These are phyloP conservation scores for Xanthoconium stramineum DNA, from an alignment of 768 basidiomycete species.

Conservation along the genomic window DNA sequence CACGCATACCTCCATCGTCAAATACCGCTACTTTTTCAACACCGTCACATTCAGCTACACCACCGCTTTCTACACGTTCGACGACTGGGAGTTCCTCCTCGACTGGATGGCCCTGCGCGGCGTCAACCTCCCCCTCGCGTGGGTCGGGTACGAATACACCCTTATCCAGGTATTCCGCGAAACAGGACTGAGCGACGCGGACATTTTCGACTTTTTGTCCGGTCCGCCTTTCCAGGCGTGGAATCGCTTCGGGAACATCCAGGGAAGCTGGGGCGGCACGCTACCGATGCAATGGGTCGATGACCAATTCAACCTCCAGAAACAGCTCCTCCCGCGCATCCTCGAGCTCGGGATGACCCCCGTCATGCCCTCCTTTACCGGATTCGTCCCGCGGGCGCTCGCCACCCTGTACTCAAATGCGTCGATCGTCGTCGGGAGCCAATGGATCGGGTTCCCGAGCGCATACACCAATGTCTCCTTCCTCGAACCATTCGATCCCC, in stretches of 20 bases:
- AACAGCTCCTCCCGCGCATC: conserved; percentile 37
- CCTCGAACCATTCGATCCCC: conserved; percentile 39
- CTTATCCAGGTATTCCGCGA: conserved; percentile 37
- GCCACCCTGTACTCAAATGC: conserved; percentile 32
- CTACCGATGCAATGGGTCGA: conserved; percentile 37
- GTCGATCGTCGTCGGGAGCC: conserved; percentile 33
- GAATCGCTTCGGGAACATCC: conserved; percentile 44
- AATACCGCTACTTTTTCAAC: conserved; percentile 42
- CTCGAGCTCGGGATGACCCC: conserved; percentile 42
- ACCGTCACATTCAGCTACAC: conserved; percentile 43
- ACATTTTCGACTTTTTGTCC: conserved; percentile 35
- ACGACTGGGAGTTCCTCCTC: conserved; percentile 38
- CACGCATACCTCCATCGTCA: conserved; percentile 33
- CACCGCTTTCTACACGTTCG: conserved; percentile 37
- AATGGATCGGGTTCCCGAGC: conserved; percentile 35
- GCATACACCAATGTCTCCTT: conserved; percentile 37
- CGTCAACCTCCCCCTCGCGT: conserved; percentile 41
- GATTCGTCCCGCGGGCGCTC: conserved; percentile 38
- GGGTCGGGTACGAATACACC: conserved; percentile 40
- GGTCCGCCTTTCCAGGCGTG: conserved; percentile 41
- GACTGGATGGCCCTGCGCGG: conserved; percentile 43
- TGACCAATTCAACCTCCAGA: conserved; percentile 38
- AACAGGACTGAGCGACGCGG: conserved; percentile 34
- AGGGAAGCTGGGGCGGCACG: conserved; percentile 37
- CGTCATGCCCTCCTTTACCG: conserved; percentile 40